phyloP scores from a whole-genome alignment of 805 yeast genomes.

The Candida michaelii region DNA sequence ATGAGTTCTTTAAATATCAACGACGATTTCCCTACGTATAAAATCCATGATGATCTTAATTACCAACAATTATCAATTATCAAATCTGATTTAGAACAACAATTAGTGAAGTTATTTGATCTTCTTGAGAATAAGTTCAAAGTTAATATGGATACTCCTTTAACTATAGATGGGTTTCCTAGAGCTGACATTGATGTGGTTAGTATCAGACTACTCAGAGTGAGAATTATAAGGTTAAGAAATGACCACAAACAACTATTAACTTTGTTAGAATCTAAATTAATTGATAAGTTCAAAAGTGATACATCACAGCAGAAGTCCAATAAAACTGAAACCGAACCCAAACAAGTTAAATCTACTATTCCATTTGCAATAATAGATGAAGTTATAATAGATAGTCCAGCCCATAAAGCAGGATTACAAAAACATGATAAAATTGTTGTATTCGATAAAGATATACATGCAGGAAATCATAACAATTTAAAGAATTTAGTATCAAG shows the following conservation, averaged over 20 bases:
- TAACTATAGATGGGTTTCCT: conserved; percentile 86
- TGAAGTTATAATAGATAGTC: conserved; percentile 52
- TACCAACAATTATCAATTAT: conserved; percentile 14
- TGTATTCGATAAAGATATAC: conserved; percentile 48
- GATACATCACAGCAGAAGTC: too few relatives aligned
- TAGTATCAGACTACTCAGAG: conserved; percentile 56
- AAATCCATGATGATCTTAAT: conserved; percentile 13
- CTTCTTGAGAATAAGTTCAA: conserved; percentile 42
- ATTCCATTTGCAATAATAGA: conserved; percentile 58
- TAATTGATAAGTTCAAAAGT: conserved; percentile 43
- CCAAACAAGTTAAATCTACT: neutral
- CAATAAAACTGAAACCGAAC: too few relatives aligned
- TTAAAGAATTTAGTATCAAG: conserved; percentile 44
- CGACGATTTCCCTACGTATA: conserved; percentile 8
- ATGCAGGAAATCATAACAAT: conserved; percentile 55
- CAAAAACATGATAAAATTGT: conserved; percentile 53
- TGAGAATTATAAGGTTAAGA: conserved; percentile 61
- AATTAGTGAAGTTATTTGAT: conserved; percentile 35
- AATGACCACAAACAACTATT: conserved; percentile 65
- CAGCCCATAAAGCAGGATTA: conserved; percentile 58
- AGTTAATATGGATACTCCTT: conserved; percentile 61
- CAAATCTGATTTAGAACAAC: conserved; percentile 22
- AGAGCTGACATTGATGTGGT: conserved; percentile 80
- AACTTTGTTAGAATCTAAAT: conserved; percentile 43
- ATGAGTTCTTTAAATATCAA: conserved; percentile 17